Conservation (phyloP, 2,329 filamentous ascomycete species). For the Lasiodiplodia sp. region DNA sequence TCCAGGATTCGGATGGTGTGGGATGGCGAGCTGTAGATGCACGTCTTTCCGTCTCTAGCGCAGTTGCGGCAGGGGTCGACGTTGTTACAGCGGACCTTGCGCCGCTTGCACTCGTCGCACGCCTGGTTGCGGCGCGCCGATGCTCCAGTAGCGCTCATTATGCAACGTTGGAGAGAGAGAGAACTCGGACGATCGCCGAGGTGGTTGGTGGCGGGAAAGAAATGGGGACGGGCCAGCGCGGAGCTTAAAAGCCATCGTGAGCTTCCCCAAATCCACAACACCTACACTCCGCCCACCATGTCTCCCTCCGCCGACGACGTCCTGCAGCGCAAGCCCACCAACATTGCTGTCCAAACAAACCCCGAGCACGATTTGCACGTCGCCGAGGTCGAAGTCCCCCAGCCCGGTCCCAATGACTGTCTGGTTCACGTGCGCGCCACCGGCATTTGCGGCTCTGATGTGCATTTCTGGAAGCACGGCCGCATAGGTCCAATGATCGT, state of each 20-base stretch:
- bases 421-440: slow-evolving; percentile 70
- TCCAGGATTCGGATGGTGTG: slow-evolving; percentile 1
- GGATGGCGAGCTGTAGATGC: slow-evolving; percentile 9
- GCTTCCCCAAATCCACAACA: not conserved
- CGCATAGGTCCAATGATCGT: slow-evolving; percentile 62
- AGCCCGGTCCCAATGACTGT: slow-evolving; percentile 62
- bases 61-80: slow-evolving; percentile 10
- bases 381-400: slow-evolving; percentile 43
- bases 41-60: not conserved
- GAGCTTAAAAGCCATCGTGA: not conserved
- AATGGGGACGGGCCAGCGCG: not conserved
- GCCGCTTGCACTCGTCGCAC: slow-evolving; percentile 17
- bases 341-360: slow-evolving; percentile 43
- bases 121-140: not conserved
- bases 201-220: not conserved
- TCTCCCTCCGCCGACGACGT: slow-evolving; percentile 32
- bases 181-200: not conserved
- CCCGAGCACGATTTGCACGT: slow-evolving; percentile 41
- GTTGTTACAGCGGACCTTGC: slow-evolving; percentile 16
- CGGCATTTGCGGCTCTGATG: slow-evolving; percentile 74
- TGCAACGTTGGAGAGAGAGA: not conserved
- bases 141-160: not conserved
- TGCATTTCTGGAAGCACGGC: slow-evolving; percentile 87
- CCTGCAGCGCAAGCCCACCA: slow-evolving; percentile 38
- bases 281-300: not conserved